A percentile compares a stretch with the other conserved stretches of the same genome.
Conservation (phyloP, 2,329 filamentous ascomycete genomes). For the Exophiala viscosa region DNA sequence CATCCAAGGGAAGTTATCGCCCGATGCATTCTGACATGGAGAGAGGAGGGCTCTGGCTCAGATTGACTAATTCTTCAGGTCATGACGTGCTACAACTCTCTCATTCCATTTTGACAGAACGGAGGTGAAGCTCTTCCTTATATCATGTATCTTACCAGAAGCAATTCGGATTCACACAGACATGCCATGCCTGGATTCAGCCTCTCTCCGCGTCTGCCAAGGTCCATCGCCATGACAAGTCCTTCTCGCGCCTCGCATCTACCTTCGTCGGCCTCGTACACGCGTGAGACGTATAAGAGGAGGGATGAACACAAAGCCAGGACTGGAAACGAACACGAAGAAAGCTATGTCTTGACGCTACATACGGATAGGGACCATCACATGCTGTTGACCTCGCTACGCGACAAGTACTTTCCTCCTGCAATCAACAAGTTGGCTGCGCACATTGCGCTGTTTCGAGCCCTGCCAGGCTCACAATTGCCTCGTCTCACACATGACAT, state of each 20-base stretch:
- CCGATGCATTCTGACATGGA: too few relatives aligned
- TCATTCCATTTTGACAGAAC: too few relatives aligned
- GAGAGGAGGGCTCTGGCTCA: too few relatives aligned
- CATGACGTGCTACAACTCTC: too few relatives aligned
- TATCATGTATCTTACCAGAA: too few relatives aligned
- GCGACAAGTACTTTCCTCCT: conserved; percentile 26
- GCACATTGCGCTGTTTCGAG: conserved; percentile 29
- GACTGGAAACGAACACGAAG: conserved; percentile 7
- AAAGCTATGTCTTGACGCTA: conserved; percentile 26
- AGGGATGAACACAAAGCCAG: conserved; percentile 3
- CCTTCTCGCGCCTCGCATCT: not conserved
- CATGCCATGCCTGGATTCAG: not conserved
- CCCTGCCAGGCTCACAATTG: conserved; percentile 26
- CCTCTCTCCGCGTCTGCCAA: not conserved
- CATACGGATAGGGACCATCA: conserved; percentile 24
- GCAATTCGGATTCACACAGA: not conserved
- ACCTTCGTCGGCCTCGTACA: not conserved
- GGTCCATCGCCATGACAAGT: not conserved
- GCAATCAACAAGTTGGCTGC: conserved; percentile 26
- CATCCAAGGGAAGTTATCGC: too few relatives aligned
- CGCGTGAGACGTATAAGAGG: not conserved
- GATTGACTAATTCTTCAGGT: too few relatives aligned
- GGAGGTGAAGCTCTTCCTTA: too few relatives aligned
- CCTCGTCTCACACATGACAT: conserved; percentile 11
- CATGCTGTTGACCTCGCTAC: conserved; percentile 21